Conservation (phyloP, 1,284 basidiomycete genomes). For the Polyporus tsugae region DNA sequence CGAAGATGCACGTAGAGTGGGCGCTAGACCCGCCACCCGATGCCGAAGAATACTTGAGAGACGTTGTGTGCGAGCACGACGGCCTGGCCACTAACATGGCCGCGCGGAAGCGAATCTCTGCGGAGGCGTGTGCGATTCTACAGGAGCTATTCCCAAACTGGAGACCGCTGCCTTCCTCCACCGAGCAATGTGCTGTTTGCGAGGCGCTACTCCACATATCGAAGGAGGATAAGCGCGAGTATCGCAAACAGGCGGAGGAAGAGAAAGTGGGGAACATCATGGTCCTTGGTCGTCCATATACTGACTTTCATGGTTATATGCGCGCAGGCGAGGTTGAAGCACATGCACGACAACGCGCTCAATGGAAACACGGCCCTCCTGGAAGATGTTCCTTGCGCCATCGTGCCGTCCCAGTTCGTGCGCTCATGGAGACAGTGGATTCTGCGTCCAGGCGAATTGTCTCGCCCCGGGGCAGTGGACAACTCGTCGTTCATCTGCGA, state of each 20-base stretch:
- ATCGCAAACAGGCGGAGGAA: conserved; percentile 69
- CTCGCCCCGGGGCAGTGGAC: conserved; percentile 68
- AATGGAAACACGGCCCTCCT: conserved; percentile 53
- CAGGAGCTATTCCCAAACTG: conserved; percentile 68
- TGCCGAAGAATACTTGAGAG: conserved; percentile 55
- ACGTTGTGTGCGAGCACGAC: conserved; percentile 78
- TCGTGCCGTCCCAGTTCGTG: conserved; percentile 68
- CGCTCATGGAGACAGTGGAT: conserved; percentile 76
- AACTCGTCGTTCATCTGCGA: conserved; percentile 71
- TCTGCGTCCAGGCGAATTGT: conserved; percentile 58
- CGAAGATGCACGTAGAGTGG: conserved; percentile 72
- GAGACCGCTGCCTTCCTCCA: conserved; percentile 58
- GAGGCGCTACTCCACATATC: conserved; percentile 61
- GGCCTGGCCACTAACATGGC: conserved; percentile 60
- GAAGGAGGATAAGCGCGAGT: conserved; percentile 63
- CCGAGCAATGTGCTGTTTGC: conserved; percentile 67
- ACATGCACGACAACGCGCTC: conserved; percentile 64
- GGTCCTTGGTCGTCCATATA: conserved; percentile 22
- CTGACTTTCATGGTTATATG: conserved; percentile 17
- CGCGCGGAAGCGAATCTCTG: conserved; percentile 67
- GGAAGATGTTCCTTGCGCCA: conserved; percentile 59
- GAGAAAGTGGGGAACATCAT: conserved; percentile 68
- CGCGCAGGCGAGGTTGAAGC: conserved; percentile 62
- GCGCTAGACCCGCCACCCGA: conserved; percentile 73
- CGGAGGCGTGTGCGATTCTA: conserved; percentile 65